These are phyloP conservation scores for Pseudozyma pruni DNA, from an alignment of 1,284 basidiomycete genomes.

Conservation along the genomic window DNA sequence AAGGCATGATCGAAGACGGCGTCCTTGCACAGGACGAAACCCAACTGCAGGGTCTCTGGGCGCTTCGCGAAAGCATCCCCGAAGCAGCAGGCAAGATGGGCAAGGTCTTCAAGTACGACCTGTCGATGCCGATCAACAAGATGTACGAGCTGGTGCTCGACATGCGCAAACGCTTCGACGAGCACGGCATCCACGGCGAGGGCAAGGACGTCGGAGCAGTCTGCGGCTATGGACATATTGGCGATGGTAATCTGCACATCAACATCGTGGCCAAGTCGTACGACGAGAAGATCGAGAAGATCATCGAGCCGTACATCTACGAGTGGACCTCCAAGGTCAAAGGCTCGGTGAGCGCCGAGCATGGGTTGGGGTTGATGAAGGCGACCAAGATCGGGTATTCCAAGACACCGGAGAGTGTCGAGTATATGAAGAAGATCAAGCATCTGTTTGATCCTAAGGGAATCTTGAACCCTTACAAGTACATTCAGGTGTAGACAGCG, in stretches of 20 bases:
- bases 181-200: conserved; percentile 80
- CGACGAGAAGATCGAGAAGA: conserved; percentile 82
- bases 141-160: conserved; percentile 91
- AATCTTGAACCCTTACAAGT: conserved; percentile 89
- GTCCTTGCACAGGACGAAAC: conserved; percentile 91
- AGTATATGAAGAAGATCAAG: conserved; percentile 91
- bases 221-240: conserved; percentile 94
- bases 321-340: conserved; percentile 77
- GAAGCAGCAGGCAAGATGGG: conserved; percentile 95
- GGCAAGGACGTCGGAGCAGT: conserved; percentile 72
- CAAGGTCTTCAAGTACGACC: conserved; percentile 96
- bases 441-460: conserved; percentile 88
- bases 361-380: conserved; percentile 95
- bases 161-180: conserved; percentile 79
- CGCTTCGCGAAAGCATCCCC: conserved; percentile 90
- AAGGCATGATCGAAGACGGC: conserved; percentile 84
- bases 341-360: conserved; percentile 95
- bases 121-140: conserved; percentile 86
- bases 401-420: conserved; percentile 81
- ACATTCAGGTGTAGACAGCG: conserved; percentile 43
- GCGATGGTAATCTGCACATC: conserved; percentile 94
- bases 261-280: conserved; percentile 91
- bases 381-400: conserved; percentile 89
- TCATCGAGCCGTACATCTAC: conserved; percentile 94
- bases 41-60: conserved; percentile 91